phyloP scores from a whole-genome alignment of 139 green algal genomes.

The Micractinium conductrix region DNA sequence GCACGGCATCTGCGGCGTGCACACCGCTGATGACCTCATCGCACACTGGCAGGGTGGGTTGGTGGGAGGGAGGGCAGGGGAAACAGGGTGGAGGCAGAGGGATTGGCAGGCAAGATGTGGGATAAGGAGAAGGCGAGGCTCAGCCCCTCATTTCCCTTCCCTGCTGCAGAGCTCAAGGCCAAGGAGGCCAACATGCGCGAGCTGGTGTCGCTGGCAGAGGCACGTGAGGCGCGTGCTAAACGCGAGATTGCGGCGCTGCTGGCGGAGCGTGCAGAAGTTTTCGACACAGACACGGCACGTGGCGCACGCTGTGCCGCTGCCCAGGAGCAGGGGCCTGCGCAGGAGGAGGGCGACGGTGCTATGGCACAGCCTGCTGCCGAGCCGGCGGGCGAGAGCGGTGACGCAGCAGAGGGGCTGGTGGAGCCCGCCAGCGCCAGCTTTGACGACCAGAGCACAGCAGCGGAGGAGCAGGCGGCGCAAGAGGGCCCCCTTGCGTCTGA shows the following conservation, averaged over 20 bases:
- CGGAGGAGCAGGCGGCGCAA: too few relatives aligned
- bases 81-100: not conserved
- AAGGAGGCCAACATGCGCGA: slow-evolving; percentile 86
- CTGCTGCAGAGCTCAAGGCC: slow-evolving; percentile 64
- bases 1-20: slow-evolving; percentile 73
- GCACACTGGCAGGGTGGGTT: slow-evolving; percentile 76
- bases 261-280: slow-evolving; percentile 52
- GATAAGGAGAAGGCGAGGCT: too few relatives aligned
- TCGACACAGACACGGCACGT: slow-evolving; percentile 49
- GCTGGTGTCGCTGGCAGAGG: slow-evolving; percentile 81
- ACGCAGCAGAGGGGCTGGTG: not conserved
- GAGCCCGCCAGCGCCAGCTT: not conserved
- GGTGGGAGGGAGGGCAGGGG: not conserved
- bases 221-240: slow-evolving; percentile 71
- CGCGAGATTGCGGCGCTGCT: slow-evolving; percentile 66
- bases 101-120: not conserved
- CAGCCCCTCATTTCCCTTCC: too few relatives aligned
- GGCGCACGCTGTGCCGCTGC: not conserved
- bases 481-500: too few relatives aligned
- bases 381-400: not conserved
- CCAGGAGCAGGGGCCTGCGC: not conserved
- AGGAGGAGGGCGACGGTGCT: not conserved
- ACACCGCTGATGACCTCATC: slow-evolving; percentile 77
- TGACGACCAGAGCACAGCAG: not conserved
- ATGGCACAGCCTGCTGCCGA: not conserved